phyloP scores from a whole-genome alignment of 1,284 basidiomycete species.

The Irpex sp. region DNA sequence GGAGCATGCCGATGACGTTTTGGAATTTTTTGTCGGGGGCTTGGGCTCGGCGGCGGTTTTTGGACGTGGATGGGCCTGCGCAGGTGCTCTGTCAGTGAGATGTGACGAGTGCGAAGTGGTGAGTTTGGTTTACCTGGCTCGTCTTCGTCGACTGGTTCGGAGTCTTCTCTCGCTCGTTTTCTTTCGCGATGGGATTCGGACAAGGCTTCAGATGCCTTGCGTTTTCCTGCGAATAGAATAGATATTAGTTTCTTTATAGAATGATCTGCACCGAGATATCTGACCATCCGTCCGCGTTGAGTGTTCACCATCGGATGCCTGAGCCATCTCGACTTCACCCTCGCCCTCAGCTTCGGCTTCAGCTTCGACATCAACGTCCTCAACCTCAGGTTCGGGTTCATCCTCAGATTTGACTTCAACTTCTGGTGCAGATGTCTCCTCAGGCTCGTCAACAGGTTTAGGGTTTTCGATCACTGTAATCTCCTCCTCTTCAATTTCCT shows the following conservation, averaged over 20 bases:
- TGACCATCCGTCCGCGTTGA: neutral
- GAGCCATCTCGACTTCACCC: slow-evolving; percentile 15
- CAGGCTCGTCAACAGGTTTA: neutral
- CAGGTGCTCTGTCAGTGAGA: neutral
- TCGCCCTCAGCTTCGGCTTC: slow-evolving; percentile 1
- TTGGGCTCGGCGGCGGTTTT: slow-evolving; percentile 17
- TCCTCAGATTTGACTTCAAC: neutral
- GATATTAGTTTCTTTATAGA: neutral
- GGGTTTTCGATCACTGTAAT: neutral
- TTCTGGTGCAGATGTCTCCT: neutral
- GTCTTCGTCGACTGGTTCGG: slow-evolving; percentile 60
- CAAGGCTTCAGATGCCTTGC: slow-evolving; percentile 50
- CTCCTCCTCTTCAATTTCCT: neutral
- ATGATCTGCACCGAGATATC: neutral
- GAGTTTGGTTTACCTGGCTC: slow-evolving; percentile 39
- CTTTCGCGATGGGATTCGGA: slow-evolving; percentile 50
- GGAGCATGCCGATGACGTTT: slow-evolving; percentile 72
- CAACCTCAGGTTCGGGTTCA: neutral
- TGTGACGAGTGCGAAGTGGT: neutral
- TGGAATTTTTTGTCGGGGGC: slow-evolving; percentile 68
- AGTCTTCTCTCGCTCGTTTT: slow-evolving; percentile 65
- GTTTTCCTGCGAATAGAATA: slow-evolving; percentile 45
- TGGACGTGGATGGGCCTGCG: slow-evolving; percentile 23
- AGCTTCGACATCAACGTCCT: neutral
- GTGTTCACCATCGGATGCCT: slow-evolving; percentile 8